Base-by-base conservation (phyloP, 768 basidiomycete species). In the Mycena galopus region DNA sequence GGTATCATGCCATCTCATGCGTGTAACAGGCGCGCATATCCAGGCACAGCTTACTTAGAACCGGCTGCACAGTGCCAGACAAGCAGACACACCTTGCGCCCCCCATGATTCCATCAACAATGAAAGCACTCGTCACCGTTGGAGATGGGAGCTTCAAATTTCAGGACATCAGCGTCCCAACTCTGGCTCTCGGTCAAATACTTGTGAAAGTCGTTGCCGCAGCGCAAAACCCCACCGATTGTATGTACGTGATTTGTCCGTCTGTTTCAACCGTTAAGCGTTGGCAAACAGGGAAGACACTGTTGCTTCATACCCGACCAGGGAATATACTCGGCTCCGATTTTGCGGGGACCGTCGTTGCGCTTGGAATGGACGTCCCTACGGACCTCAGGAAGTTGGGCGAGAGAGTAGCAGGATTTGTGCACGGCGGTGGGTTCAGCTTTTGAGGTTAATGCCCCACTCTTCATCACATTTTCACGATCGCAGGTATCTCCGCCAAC, bases 181-280 rank as follows among this genome's bases (percentile, higher is more conserved):
- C 57, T 6, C 72, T 74, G 30, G 61, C 42, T 11, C 39, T 73
- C 11, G 63, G 65, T 30, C 69, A 80, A 59, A 71, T 79, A 44
- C 64, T 80, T 10, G 75, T 80, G 50, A 78, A 77, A 55, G 76
- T 80, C 14, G 67, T 69, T 44, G 73, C 78, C 37, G 77, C 68
- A 23, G 77, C 79, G 7, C 78, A 77, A 47, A 80, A 80, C 68
- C 79, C 77, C 61, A 77, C 77, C 6, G 77, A 78, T 30, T 78
- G 78, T 78, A 60, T 30, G 75, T 30, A 7, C n/a, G n/a, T n/a
- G n/a, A 8, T 5, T 47, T 6, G n/a, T n/a, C 47, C 5, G 14
- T 21, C 11, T 37, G 5, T 19, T 16, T 11, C 25, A 8, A 23
- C 2, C 27, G 14, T 23, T 2, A 53, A 8, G 25, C 5, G 4